phyloP scores from a whole-genome alignment of 164 flowering plant genomes.

The Sedum album region DNA sequence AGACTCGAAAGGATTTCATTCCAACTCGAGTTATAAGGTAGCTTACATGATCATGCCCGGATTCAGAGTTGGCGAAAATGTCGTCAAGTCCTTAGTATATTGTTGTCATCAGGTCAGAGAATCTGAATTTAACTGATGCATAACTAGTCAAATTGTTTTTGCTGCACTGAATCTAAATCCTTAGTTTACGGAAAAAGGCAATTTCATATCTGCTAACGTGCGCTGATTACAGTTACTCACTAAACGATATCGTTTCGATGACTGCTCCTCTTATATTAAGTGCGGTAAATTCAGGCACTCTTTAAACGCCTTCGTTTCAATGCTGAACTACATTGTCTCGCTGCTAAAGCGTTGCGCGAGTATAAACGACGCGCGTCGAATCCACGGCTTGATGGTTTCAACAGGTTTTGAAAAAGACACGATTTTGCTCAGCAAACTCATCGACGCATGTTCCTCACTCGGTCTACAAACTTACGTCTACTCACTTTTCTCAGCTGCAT shows the following conservation, averaged over 20 bases:
- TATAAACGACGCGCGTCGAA: conserved; percentile 29
- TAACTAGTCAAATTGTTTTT: too few relatives aligned
- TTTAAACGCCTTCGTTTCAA: too few relatives aligned
- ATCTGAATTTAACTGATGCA: too few relatives aligned
- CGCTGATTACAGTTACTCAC: too few relatives aligned
- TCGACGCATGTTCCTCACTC: conserved; percentile 25
- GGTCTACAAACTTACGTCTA: conserved; percentile 27
- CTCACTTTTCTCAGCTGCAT: conserved; percentile 24
- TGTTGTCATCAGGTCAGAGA: not conserved
- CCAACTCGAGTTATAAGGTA: conserved; percentile 16
- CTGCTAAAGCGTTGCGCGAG: conserved; percentile 22
- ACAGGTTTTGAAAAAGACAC: conserved; percentile 34
- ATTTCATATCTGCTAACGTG: too few relatives aligned
- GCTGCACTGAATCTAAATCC: too few relatives aligned
- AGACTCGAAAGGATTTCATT: conserved; percentile 11
- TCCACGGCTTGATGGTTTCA: conserved; percentile 38
- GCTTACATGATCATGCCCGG: conserved; percentile 57
- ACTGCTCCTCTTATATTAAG: too few relatives aligned
- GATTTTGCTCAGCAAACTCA: conserved; percentile 30
- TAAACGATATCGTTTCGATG: too few relatives aligned
- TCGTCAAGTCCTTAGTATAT: conserved; percentile 38
- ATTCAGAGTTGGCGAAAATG: conserved; percentile 29
- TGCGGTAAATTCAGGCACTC: too few relatives aligned
- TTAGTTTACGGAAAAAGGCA: too few relatives aligned
- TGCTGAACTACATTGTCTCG: conserved; percentile 1